Evolutionary conservation across 1,139 yeast genomes (phyloP).

Genomic region (Geotrichum carabidarum): DNA sequence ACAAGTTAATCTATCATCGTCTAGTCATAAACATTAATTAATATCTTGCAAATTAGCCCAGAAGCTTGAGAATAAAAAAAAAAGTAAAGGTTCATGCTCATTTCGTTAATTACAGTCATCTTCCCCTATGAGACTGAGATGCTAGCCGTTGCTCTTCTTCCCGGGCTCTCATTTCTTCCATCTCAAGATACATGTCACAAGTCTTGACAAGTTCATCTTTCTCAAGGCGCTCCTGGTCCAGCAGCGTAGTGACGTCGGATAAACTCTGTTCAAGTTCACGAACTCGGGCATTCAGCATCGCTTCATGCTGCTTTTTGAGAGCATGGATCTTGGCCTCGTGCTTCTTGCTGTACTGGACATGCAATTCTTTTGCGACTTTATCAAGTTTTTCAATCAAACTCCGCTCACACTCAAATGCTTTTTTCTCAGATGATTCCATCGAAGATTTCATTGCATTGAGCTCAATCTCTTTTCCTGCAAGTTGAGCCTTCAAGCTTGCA

Average conservation of each 20-base stretch:
- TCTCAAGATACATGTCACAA: slow-evolving; percentile 44
- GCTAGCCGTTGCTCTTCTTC: slow-evolving; percentile 8
- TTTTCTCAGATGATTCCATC: slow-evolving; percentile 24
- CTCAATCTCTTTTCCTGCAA: slow-evolving; percentile 31
- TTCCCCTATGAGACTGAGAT: not conserved
- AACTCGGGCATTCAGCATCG: slow-evolving; percentile 37
- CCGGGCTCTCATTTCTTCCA: slow-evolving; percentile 20
- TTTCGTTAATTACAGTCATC: not conserved
- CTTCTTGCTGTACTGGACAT: slow-evolving; percentile 62
- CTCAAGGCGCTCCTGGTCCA: slow-evolving; percentile 49
- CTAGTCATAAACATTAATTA: too few relatives aligned
- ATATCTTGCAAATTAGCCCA: too few relatives aligned
- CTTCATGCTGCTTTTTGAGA: slow-evolving; percentile 48
- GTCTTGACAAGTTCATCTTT: slow-evolving; percentile 51
- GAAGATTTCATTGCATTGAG: slow-evolving; percentile 24
- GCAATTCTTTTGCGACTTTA: slow-evolving; percentile 59
- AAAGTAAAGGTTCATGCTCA: not conserved
- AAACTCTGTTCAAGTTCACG: slow-evolving; percentile 35
- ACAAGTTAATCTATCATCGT: too few relatives aligned
- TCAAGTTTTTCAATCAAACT: slow-evolving; percentile 45
- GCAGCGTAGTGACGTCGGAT: slow-evolving; percentile 43
- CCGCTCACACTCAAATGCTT: slow-evolving; percentile 42
- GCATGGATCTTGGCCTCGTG: slow-evolving; percentile 60
- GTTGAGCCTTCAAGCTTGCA: slow-evolving; percentile 27
- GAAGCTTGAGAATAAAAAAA: too few relatives aligned